A percentile compares a stretch with the other conserved stretches of the same genome.
phyloP scores from a whole-genome alignment of 371 early-diverging fungal genomes.

The Catenaria anguillulae region DNA sequence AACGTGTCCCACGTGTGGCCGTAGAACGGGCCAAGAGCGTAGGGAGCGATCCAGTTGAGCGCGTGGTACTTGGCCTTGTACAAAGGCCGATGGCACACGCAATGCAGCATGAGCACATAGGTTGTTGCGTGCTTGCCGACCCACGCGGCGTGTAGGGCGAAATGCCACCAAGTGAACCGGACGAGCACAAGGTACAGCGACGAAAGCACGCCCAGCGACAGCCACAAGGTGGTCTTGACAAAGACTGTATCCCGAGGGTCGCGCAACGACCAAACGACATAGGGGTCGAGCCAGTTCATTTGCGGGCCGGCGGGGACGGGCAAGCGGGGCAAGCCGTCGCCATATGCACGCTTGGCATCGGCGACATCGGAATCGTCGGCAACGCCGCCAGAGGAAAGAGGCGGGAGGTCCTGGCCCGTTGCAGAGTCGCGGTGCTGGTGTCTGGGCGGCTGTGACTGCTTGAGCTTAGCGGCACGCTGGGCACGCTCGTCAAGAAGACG shows the following conservation, averaged over 20 bases:
- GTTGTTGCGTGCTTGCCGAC: constrained; percentile 6
- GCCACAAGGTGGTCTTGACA: constrained; percentile 9
- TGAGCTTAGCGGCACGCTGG: not conserved
- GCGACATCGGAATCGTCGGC: not conserved
- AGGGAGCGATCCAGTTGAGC: constrained; percentile 13
- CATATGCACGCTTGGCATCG: not conserved
- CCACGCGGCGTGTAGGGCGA: constrained; percentile 8
- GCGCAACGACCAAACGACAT: not conserved
- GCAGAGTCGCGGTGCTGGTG: not conserved
- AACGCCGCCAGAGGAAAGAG: not conserved
- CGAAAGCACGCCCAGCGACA: constrained; percentile 9
- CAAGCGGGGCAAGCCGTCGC: not conserved
- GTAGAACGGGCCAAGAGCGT: constrained; percentile 18
- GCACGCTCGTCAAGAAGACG: not conserved
- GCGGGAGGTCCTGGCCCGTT: not conserved
- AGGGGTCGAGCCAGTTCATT: not conserved
- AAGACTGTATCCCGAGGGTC: constrained; percentile 15
- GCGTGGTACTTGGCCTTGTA: constrained; percentile 6
- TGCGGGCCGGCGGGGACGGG: not conserved
- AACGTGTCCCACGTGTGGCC: constrained; percentile 22
- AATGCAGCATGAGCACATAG: constrained; percentile 14
- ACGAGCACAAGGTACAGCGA: constrained; percentile 7
- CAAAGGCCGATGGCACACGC: constrained; percentile 10
- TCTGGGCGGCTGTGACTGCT: not conserved
- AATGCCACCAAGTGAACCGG: constrained; percentile 13